phyloP scores from a whole-genome alignment of 2,329 filamentous ascomycete genomes.

The Acephala macrosclerotiorum region DNA sequence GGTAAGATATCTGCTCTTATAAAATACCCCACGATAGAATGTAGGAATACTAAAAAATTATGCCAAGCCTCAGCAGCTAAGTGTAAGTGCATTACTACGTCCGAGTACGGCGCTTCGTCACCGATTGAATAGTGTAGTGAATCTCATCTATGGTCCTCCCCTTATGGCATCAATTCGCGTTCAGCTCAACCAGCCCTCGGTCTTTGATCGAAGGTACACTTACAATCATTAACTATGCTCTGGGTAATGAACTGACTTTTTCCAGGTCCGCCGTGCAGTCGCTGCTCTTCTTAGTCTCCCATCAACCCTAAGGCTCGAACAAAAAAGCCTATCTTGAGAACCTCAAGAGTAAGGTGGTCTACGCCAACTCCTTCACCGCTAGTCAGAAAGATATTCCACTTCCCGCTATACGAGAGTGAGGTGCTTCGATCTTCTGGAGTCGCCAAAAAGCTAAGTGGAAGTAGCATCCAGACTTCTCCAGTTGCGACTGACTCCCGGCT shows the following conservation, averaged over 20 bases:
- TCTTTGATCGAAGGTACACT: no score
- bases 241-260: not conserved
- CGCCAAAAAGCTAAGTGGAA: no score
- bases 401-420: no score
- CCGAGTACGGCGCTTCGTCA: not conserved
- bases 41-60: not conserved
- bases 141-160: no score
- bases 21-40: not conserved
- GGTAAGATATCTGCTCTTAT: not conserved
- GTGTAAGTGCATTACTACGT: not conserved
- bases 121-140: no score
- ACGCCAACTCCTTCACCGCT: conserved; percentile 54
- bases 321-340: conserved; percentile 43
- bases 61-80: not conserved
- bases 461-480: no score
- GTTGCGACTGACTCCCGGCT: no score
- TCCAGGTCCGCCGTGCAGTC: not conserved
- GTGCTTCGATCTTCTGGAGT: no score
- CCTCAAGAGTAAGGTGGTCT: conserved; percentile 51
- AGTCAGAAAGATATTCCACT: conserved; percentile 62
- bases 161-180: no score
- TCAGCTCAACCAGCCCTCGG: no score
- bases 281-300: not conserved
- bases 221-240: not conserved
- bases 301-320: not conserved